A percentile compares a stretch with the other conserved stretches of the same genome.
Conservation (phyloP, 2,329 filamentous ascomycete genomes). For the Alternaria sp. region DNA sequence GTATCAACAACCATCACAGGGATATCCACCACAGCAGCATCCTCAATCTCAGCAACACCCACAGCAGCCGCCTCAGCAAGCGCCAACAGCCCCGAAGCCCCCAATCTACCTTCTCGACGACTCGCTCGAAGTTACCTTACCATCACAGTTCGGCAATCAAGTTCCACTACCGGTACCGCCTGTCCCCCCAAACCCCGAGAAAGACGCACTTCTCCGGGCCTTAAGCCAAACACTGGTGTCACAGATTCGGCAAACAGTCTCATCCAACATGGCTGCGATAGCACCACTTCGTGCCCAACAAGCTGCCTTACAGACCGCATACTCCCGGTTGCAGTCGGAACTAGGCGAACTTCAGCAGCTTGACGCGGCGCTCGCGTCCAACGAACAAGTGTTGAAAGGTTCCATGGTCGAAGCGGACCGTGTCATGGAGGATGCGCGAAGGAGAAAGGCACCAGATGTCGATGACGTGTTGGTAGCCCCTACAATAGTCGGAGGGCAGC, state of each 20-base stretch:
- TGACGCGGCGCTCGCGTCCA: constrained; percentile 74
- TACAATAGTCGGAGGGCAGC: constrained; percentile 89
- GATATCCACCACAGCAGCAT: constrained; percentile 25
- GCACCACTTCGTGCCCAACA: constrained; percentile 81
- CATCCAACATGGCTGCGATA: constrained; percentile 77
- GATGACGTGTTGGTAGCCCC: constrained; percentile 94
- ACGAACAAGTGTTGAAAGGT: constrained; percentile 79
- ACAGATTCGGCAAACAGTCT: constrained; percentile 72
- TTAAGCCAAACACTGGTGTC: constrained; percentile 74
- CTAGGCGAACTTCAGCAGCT: constrained; percentile 74
- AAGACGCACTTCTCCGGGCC: constrained; percentile 82
- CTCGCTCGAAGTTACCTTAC: constrained; percentile 67
- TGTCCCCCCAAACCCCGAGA: constrained; percentile 94
- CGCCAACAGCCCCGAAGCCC: constrained; percentile 28
- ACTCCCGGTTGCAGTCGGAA: constrained; percentile 76
- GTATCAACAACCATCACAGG: constrained; percentile 22
- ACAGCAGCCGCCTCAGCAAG: constrained; percentile 45
- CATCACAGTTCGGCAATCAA: constrained; percentile 59
- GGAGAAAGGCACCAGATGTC: constrained; percentile 75
- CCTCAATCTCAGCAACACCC: constrained; percentile 27
- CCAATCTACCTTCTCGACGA: constrained; percentile 67
- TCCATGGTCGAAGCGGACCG: constrained; percentile 80
- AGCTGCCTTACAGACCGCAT: constrained; percentile 74
- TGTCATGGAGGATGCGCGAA: constrained; percentile 76
- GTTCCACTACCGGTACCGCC: constrained; percentile 73